Evolutionary conservation across 2,329 filamentous ascomycete genomes (phyloP).

Genomic region (Monilinia aucupariae): DNA sequence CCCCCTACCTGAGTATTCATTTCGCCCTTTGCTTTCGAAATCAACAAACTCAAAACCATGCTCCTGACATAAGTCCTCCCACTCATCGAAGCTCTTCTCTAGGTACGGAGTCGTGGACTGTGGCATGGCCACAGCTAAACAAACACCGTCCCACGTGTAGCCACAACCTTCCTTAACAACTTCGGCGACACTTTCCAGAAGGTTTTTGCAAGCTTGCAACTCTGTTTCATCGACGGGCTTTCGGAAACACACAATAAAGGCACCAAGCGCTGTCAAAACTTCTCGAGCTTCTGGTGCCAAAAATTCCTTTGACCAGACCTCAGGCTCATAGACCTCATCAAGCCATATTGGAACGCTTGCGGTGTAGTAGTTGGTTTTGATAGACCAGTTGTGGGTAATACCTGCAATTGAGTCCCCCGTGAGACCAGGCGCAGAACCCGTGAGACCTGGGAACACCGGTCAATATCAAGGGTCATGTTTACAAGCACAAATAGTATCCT

Average conservation of each 20-base stretch:
- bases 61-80: constrained; percentile 56
- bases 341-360: constrained; percentile 60
- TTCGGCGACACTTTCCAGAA: constrained; percentile 49
- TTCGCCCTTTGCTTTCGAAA: constrained; percentile 42
- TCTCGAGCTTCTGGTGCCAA: constrained; percentile 56
- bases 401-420: constrained; percentile 44
- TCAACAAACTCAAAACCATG: constrained; percentile 60
- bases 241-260: constrained; percentile 50
- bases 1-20: constrained; percentile 54
- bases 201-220: constrained; percentile 32
- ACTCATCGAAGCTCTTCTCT: constrained; percentile 45
- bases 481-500: not conserved
- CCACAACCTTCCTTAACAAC: constrained; percentile 54
- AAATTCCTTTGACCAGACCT: constrained; percentile 52
- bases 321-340: constrained; percentile 47
- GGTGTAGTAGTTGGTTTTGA: constrained; percentile 58
- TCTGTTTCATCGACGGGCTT: constrained; percentile 35
- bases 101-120: constrained; percentile 30
- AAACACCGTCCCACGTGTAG: constrained; percentile 59
- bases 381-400: constrained; percentile 49
- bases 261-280: constrained; percentile 57
- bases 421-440: constrained; percentile 41
- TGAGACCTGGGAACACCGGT: constrained; percentile 43
- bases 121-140: constrained; percentile 51
- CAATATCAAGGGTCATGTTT: not conserved